Evolutionary conservation across 345 rosid genomes (phyloP).

Genomic region (Corchorus capsularis): DNA sequence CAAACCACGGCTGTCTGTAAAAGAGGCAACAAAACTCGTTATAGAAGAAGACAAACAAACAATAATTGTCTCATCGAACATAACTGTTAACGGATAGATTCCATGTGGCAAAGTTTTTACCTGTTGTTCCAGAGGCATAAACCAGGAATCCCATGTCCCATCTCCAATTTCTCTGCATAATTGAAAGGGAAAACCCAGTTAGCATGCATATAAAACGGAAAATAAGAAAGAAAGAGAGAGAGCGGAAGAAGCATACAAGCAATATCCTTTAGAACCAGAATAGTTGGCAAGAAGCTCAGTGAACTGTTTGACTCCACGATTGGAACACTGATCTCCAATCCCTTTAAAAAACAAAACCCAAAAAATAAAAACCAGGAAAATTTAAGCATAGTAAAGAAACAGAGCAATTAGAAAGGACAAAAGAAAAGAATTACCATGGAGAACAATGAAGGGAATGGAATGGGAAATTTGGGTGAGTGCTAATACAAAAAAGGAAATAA

Average conservation of each 20-base stretch:
- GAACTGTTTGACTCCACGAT: conserved; percentile 57
- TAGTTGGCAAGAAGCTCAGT: conserved; percentile 54
- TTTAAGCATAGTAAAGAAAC: conserved; percentile 6
- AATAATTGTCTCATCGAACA: background rate
- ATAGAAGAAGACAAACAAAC: conserved; percentile 4
- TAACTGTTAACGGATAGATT: background rate
- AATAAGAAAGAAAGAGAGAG: conserved; percentile 17
- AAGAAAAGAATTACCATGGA: conserved; percentile 51
- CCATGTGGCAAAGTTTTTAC: conserved; percentile 30
- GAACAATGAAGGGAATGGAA: conserved; percentile 67
- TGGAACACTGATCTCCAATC: conserved; percentile 74
- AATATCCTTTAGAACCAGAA: conserved; percentile 79
- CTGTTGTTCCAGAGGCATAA: conserved; percentile 80
- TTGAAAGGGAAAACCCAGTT: conserved; percentile 12
- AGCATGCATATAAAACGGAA: background rate
- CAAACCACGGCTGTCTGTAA: conserved; percentile 63
- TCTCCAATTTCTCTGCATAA: conserved; percentile 78
- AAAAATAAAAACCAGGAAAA: background rate
- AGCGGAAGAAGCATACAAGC: conserved; percentile 56
- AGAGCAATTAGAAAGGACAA: background rate
- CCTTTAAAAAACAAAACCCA: conserved; percentile 45
- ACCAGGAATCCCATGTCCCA: conserved; percentile 90
- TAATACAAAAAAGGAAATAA: conserved; percentile 23
- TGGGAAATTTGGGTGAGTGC: conserved; percentile 36
- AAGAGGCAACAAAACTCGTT: conserved; percentile 14